phyloP scores from a whole-genome alignment of 2,329 filamentous ascomycete genomes.

The Peltaster fructicola region DNA sequence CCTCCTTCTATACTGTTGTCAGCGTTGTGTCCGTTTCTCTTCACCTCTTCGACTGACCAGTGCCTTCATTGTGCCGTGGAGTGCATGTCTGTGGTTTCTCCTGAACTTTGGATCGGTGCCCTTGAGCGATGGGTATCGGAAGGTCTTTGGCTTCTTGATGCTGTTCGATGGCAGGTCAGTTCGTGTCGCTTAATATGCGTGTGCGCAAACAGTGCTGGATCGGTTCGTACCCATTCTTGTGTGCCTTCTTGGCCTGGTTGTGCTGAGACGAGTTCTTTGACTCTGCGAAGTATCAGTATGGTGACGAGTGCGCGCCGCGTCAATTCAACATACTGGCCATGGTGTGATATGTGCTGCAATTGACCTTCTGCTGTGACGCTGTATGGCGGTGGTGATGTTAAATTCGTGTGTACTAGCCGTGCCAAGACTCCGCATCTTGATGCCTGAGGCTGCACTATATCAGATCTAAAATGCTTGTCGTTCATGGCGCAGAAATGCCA shows the following conservation, averaged over 20 bases:
- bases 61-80: constrained; percentile 96
- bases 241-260: constrained; percentile 96
- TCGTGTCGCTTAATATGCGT: constrained; percentile 1
- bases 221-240: constrained; percentile 82
- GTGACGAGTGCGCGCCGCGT: not conserved
- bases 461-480: too few species aligned
- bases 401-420: too few species aligned
- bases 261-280: constrained; percentile 99
- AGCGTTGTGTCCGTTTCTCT: constrained; percentile 6
- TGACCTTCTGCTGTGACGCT: too few species aligned
- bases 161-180: constrained; percentile 29
- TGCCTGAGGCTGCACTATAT: too few species aligned
- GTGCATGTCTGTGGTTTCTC: constrained; percentile 98
- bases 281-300: constrained; percentile 39
- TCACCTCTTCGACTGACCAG: constrained; percentile 47
- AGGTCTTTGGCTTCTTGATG: constrained; percentile 99
- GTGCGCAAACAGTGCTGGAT: constrained; percentile 2
- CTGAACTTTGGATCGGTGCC: constrained; percentile 99
- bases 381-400: too few species aligned
- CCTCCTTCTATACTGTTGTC: constrained; percentile 60
- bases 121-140: constrained; percentile 96
- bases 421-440: too few species aligned
- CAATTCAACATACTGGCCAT: constrained; percentile 48
- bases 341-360: too few species aligned
- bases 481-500: too few species aligned